Base-by-base conservation (phyloP, 108 stramenopile genomes). In the Skeletonema grethae region DNA sequence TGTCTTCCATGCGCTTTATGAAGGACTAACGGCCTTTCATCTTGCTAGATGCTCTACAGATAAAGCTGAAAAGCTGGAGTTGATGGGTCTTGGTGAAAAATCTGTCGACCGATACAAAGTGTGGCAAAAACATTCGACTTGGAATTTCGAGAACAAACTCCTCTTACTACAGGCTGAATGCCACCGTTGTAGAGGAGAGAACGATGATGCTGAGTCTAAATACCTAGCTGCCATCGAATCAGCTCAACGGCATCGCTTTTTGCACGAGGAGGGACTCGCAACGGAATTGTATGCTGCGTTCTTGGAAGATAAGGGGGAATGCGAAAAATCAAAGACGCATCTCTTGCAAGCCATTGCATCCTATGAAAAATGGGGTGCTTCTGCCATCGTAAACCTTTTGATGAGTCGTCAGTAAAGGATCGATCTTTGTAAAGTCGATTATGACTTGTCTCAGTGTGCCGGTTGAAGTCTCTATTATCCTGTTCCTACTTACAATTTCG, bases 111-210 rank as follows among this genome's bases (percentile, higher is more conserved):
- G 20, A 22, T 53, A 24, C 50, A 48, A 50, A 20, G 28, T 41
- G 7, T 67, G 45, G 66, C 30, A 28, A 16, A 8, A 48, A 11
- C 41, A 29, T 8, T 67, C 66, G 1, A 20, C 46, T 30, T 71
- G 70, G 70, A 71, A 71, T 55, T 48, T 61, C 13, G 59, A 62
- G 46, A 71, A 71, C 45, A 60, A 60, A 31, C 34, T 34, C 4
- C 7, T 29, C 35, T 60, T 60, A n/a, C 59, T 60, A n/a, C 15
- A 30, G 22, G 59, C 59, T 35, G 59, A 60, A 34, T 35, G 20
- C 29, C 34, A 60, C 6, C 59, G 35, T n/a, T 60, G 46, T 18
- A 5, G 4, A 48, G 50, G 50, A 53, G 18, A 53, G n/a, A 0
- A 18, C 18, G 32, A 35, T 13, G 18, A 8, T 18, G 60, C 31